Percentiles rank a stretch among this genome's conserved stretches.
phyloP scores from a whole-genome alignment of 2,329 filamentous ascomycete species.

The Cryphonectria japonica region DNA sequence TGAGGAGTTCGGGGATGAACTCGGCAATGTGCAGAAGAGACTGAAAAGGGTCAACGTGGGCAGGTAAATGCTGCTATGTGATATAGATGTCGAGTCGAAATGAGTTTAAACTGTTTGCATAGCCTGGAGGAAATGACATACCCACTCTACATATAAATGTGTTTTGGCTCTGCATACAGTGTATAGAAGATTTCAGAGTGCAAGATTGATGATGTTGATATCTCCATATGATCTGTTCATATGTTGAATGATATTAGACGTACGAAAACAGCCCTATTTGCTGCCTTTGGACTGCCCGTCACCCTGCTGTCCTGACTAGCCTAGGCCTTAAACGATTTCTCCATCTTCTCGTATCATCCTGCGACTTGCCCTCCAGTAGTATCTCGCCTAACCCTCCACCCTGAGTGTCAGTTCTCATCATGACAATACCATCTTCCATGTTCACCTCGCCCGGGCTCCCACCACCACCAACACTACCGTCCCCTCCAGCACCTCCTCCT shows the following conservation, averaged over 20 bases:
- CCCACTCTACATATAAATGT: neutral
- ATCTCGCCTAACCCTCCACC: neutral
- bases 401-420: neutral
- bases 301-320: neutral
- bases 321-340: neutral
- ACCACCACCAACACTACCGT: slow-evolving; percentile 19
- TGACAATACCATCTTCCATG: slow-evolving; percentile 1
- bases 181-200: neutral
- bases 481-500: neutral
- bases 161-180: neutral
- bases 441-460: slow-evolving; percentile 11
- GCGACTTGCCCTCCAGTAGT: neutral
- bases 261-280: neutral
- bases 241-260: neutral
- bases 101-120: neutral
- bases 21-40: slow-evolving; percentile 24
- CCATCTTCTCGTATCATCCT: neutral
- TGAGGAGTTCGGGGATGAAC: slow-evolving; percentile 28
- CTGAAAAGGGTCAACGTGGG: slow-evolving; percentile 9
- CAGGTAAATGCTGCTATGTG: neutral
- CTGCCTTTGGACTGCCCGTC: neutral
- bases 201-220: neutral
- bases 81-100: neutral
- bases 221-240: neutral
- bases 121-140: neutral